phyloP scores from a whole-genome alignment of 2,329 filamentous ascomycete genomes.

The Didymella sp. region DNA sequence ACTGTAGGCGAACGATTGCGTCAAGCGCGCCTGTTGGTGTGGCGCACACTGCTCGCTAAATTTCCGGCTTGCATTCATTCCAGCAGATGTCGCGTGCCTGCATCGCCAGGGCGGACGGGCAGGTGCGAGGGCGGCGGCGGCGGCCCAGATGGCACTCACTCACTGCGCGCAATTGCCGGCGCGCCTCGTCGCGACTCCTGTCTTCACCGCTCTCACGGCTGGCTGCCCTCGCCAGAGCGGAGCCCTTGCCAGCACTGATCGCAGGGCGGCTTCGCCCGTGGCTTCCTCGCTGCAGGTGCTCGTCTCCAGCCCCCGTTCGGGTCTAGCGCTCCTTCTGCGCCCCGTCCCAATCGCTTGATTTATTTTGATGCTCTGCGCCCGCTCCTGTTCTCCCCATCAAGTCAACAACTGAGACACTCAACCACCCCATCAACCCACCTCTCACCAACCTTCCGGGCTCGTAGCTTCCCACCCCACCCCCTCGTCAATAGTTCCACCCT shows the following conservation, averaged over 20 bases:
- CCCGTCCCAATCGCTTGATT: constrained; percentile 25
- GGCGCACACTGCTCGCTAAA: constrained; percentile 20
- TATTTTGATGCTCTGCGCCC: constrained; percentile 37
- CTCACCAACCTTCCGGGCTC: constrained; percentile 49
- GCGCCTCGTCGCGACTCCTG: background rate
- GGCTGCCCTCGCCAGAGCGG: constrained; percentile 13
- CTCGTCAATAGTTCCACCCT: constrained; percentile 60
- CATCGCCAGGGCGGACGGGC: background rate
- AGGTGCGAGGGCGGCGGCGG: background rate
- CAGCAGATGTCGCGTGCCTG: constrained; percentile 4
- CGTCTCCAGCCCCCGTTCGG: constrained; percentile 37
- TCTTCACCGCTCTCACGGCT: constrained; percentile 17
- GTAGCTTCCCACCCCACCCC: constrained; percentile 61
- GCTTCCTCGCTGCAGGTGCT: constrained; percentile 28
- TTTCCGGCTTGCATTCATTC: constrained; percentile 4
- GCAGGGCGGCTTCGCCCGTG: constrained; percentile 17
- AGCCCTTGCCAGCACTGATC: constrained; percentile 15
- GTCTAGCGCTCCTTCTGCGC: constrained; percentile 34
- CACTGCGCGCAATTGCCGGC: background rate
- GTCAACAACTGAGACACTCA: constrained; percentile 43
- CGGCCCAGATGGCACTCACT: background rate
- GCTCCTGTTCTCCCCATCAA: constrained; percentile 43
- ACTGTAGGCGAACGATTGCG: constrained; percentile 10
- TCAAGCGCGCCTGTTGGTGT: constrained; percentile 9
- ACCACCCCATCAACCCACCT: constrained; percentile 41